Conservation (phyloP, 495 filamentous ascomycete species). For the Glutinoglossum americanum region DNA sequence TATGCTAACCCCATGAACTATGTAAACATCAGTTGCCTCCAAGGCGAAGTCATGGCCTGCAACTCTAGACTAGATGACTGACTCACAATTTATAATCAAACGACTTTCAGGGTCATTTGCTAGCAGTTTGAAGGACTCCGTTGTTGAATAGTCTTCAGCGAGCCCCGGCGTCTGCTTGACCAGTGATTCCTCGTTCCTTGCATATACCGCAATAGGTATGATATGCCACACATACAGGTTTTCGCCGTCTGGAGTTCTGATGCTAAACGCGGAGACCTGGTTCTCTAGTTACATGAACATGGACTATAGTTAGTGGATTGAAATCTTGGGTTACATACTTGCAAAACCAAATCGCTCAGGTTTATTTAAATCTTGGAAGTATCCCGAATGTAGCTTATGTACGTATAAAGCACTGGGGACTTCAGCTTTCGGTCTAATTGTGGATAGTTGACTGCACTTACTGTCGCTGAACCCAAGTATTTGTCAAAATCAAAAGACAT, state of each 20-base stretch:
- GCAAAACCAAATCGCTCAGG: slow-evolving; percentile 67
- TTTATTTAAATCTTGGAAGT: slow-evolving; percentile 46
- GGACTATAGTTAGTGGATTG: not conserved
- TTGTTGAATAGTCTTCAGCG: slow-evolving; percentile 12
- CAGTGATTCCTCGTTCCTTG: slow-evolving; percentile 30
- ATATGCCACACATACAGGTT: slow-evolving; percentile 52
- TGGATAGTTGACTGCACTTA: slow-evolving; percentile 15
- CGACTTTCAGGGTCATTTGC: slow-evolving; percentile 13
- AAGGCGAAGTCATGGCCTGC: not conserved
- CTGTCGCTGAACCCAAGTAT: slow-evolving; percentile 36
- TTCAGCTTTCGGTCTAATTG: slow-evolving; percentile 5
- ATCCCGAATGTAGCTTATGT: slow-evolving; percentile 44
- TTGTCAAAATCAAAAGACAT: slow-evolving; percentile 25
- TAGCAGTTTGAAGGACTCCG: slow-evolving; percentile 14
- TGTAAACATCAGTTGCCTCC: not conserved
- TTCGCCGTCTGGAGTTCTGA: slow-evolving; percentile 33
- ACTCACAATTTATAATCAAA: slow-evolving; percentile 18
- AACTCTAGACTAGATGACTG: not conserved
- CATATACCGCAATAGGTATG: slow-evolving; percentile 41
- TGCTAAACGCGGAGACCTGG: slow-evolving; percentile 45
- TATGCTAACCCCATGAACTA: slow-evolving; percentile 6
- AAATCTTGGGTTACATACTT: slow-evolving; percentile 26
- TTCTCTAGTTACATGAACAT: slow-evolving; percentile 17
- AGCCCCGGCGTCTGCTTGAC: slow-evolving; percentile 19
- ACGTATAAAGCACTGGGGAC: slow-evolving; percentile 47